These are phyloP conservation scores for Pelargonium cotyledonis DNA, from an alignment of 441 rosid genomes.

Conservation along the genomic window DNA sequence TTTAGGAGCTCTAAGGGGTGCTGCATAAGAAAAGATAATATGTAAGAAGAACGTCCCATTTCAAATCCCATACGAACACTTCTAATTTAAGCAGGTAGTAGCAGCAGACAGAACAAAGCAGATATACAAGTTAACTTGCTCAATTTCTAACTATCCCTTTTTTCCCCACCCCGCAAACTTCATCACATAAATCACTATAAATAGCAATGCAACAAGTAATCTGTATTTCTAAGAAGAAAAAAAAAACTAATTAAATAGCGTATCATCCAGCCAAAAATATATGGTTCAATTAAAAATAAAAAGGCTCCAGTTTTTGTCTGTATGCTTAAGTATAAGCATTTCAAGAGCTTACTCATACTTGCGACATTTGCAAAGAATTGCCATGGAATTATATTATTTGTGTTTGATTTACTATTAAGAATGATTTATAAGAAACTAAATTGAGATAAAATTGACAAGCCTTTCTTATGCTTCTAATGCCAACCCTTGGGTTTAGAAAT, in stretches of 20 bases:
- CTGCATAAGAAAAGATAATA: constrained; percentile 30
- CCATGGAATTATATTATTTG: not conserved
- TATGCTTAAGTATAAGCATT: constrained; percentile 3
- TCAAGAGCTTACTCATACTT: not conserved
- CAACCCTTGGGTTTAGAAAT: not conserved
- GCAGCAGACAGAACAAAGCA: not conserved
- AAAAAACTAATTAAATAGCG: too few relatives aligned
- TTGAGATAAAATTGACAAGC: not conserved
- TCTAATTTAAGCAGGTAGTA: not conserved
- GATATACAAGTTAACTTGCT: not conserved
- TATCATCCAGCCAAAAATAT: too few relatives aligned
- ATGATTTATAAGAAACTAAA: not conserved
- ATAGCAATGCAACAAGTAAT: too few relatives aligned
- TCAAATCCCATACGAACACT: not conserved
- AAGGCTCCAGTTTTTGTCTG: not conserved
- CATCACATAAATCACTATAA: too few relatives aligned
- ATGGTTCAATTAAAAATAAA: not conserved
- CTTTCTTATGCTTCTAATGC: not conserved
- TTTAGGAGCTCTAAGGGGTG: constrained; percentile 80
- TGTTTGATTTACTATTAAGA: not conserved
- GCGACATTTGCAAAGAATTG: not conserved
- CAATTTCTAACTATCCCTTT: too few relatives aligned
- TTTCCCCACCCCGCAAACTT: too few relatives aligned
- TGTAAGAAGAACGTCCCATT: constrained; percentile 1
- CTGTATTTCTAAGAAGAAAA: too few relatives aligned